Percentiles rank a stretch among this genome's conserved stretches.
Conservation (phyloP, 768 basidiomycete species). For the Suillus subalutaceus region DNA sequence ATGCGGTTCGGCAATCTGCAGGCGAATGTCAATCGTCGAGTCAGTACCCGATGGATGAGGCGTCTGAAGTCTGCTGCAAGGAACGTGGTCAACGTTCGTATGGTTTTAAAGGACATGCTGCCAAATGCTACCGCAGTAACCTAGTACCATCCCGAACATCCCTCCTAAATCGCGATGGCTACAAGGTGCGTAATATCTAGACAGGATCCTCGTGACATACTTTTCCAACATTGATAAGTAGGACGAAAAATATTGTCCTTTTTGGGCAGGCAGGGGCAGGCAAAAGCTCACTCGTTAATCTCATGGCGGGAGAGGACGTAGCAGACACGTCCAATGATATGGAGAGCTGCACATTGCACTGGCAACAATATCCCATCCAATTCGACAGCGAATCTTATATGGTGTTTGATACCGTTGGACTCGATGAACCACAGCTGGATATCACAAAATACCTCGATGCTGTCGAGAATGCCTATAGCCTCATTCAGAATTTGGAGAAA, state of each 20-base stretch:
- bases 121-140: background rate
- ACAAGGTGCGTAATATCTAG: background rate
- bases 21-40: background rate
- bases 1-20: background rate
- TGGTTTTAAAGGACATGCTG: background rate
- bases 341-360: constrained; percentile 39
- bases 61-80: background rate
- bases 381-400: constrained; percentile 23
- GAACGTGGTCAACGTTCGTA: background rate
- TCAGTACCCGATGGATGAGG: background rate
- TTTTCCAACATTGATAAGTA: background rate
- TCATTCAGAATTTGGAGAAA: constrained; percentile 36
- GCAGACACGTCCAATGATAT: constrained; percentile 32
- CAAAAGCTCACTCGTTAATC: constrained; percentile 35
- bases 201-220: background rate
- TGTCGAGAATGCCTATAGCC: constrained; percentile 31
- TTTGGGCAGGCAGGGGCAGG: constrained; percentile 46
- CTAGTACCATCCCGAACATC: background rate
- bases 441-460: constrained; percentile 28
- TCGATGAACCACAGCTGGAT: constrained; percentile 33
- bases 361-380: constrained; percentile 28
- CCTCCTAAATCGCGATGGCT: background rate
- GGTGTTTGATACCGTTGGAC: constrained; percentile 39
- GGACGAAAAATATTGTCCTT: constrained; percentile 38
- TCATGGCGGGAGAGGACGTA: constrained; percentile 27